phyloP scores from a whole-genome alignment of 139 green algal genomes.

The Ostreobium quekettii region DNA sequence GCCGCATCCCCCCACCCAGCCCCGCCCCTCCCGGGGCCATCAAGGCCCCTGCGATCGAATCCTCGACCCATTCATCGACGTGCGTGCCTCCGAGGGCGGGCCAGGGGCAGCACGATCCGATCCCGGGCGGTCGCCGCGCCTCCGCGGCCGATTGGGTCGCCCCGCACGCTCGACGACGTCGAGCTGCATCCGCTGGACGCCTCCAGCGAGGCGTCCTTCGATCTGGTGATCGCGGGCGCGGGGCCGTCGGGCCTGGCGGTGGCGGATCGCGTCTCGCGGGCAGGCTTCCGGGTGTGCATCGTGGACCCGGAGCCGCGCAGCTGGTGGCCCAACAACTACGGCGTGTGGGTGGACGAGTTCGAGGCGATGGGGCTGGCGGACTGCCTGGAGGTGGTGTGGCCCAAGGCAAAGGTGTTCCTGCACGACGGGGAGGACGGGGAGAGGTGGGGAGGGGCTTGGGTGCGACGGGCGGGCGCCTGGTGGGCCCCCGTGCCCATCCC shows the following conservation, averaged over 20 bases:
- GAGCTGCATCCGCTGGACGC: neutral
- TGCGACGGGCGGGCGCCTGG: no score
- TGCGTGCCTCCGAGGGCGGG: no score
- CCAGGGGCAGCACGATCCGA: no score
- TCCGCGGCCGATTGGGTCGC: no score
- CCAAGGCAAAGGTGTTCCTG: conserved; percentile 76
- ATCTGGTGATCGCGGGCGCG: conserved; percentile 82
- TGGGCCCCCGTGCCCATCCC: no score
- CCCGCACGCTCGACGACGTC: neutral
- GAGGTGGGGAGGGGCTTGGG: conserved; percentile 39
- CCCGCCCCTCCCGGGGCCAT: no score
- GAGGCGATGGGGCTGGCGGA: conserved; percentile 81
- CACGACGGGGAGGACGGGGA: conserved; percentile 40
- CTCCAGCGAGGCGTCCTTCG: conserved; percentile 29
- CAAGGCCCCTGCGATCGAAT: no score
- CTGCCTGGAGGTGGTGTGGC: conserved; percentile 77
- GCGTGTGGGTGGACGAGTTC: conserved; percentile 98
- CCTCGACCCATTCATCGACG: no score
- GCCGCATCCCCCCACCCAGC: no score
- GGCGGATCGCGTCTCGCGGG: conserved; percentile 40
- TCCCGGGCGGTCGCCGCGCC: no score
- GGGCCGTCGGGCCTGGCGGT: conserved; percentile 82
- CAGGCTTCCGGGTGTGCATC: conserved; percentile 66
- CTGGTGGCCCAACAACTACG: conserved; percentile 96
- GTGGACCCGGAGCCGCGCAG: conserved; percentile 73